Conservation (phyloP, 441 rosid species). For the Eutrema salsugineum region DNA sequence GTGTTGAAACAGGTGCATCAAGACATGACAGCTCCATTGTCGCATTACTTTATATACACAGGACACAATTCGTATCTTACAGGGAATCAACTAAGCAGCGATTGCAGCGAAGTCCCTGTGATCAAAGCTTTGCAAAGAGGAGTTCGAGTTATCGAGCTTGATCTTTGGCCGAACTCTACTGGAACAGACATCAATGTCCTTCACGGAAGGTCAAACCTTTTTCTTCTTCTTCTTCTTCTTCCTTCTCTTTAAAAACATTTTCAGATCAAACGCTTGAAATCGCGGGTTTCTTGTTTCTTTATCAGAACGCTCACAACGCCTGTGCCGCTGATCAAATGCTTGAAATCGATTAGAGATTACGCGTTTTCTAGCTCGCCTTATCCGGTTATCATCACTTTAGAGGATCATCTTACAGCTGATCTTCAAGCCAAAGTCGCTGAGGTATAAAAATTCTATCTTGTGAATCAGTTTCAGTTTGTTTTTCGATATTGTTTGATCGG, state of each 20-base stretch:
- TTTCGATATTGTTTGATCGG: neutral
- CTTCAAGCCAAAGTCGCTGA: constrained; percentile 74
- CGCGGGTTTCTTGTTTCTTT: neutral
- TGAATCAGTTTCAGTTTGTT: neutral
- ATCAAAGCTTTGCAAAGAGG: constrained; percentile 57
- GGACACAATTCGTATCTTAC: constrained; percentile 80
- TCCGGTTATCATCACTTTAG: constrained; percentile 68
- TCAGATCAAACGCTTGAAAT: neutral
- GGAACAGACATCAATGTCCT: constrained; percentile 60
- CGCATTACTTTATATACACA: constrained; percentile 69
- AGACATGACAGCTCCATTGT: constrained; percentile 67
- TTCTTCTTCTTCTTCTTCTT: neutral
- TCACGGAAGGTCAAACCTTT: constrained; percentile 55
- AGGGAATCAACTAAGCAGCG: constrained; percentile 73
- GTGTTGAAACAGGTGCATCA: constrained; percentile 60
- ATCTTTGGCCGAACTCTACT: constrained; percentile 65
- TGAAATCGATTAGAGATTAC: constrained; percentile 50
- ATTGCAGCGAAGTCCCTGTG: constrained; percentile 68
- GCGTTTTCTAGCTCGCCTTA: constrained; percentile 56
- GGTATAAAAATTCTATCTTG: constrained; percentile 30
- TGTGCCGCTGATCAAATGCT: constrained; percentile 46
- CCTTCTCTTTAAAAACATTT: neutral
- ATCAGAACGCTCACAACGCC: constrained; percentile 66
- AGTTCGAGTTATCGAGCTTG: constrained; percentile 65
- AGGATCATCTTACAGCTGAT: constrained; percentile 65